phyloP scores from a whole-genome alignment of 2,329 filamentous ascomycete genomes.

The Aspergillus hortae region DNA sequence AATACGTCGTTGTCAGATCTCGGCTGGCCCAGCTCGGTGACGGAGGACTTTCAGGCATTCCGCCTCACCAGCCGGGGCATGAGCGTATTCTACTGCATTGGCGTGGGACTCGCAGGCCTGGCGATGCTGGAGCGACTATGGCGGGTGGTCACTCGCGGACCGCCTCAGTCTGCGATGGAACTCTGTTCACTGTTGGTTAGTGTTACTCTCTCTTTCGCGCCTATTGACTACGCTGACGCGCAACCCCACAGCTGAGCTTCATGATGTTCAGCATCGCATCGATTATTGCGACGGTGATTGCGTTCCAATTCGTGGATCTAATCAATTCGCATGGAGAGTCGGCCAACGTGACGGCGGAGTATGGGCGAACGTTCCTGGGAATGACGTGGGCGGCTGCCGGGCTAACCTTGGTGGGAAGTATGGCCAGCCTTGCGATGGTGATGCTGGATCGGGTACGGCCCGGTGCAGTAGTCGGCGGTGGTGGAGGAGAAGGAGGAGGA shows the following conservation, averaged over 20 bases:
- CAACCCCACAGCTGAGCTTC: conserved; percentile 46
- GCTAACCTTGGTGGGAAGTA: conserved; percentile 27
- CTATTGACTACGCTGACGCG: neutral
- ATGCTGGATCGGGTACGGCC: conserved; percentile 14
- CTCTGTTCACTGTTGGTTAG: conserved; percentile 45
- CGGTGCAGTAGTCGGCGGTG: neutral
- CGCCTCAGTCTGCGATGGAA: conserved; percentile 49
- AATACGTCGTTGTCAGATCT: conserved; percentile 51
- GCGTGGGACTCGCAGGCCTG: conserved; percentile 51
- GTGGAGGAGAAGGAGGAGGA: neutral
- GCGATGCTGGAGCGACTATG: conserved; percentile 46
- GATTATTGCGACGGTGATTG: conserved; percentile 66
- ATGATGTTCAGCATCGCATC: conserved; percentile 66
- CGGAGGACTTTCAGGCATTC: conserved; percentile 51
- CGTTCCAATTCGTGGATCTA: conserved; percentile 50
- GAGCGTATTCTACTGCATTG: conserved; percentile 59
- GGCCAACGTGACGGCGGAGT: conserved; percentile 48
- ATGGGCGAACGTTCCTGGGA: conserved; percentile 54
- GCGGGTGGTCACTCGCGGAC: conserved; percentile 44
- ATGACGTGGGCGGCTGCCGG: conserved; percentile 58
- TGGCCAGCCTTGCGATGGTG: conserved; percentile 27
- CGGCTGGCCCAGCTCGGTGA: conserved; percentile 55
- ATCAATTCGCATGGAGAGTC: conserved; percentile 53
- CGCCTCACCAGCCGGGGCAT: conserved; percentile 49
- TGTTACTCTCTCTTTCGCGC: conserved; percentile 1